Percentiles rank a stretch among this genome's conserved stretches.
These are phyloP conservation scores for Calocybe indica DNA, from an alignment of 768 basidiomycete species.

Conservation along the genomic window DNA sequence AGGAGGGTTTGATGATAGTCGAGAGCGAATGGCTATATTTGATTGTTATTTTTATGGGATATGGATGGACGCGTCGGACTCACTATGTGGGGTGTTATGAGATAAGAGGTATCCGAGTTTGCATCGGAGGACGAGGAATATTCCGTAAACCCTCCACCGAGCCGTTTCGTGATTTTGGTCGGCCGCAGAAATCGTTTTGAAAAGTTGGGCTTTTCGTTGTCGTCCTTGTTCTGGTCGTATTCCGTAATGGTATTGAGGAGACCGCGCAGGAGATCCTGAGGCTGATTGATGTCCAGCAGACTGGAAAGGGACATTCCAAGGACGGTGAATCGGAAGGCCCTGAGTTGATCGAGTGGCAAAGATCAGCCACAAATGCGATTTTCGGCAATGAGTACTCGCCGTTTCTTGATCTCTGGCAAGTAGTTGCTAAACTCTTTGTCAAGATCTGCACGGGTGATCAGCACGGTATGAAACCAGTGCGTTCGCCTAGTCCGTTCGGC, in stretches of 20 bases:
- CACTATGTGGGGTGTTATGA: slow-evolving; percentile 72
- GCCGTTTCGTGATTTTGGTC: slow-evolving; percentile 46
- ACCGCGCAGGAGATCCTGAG: slow-evolving; percentile 74
- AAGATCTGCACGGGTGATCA: slow-evolving; percentile 69
- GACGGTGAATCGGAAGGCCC: slow-evolving; percentile 77
- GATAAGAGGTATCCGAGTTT: slow-evolving; percentile 58
- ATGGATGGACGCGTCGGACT: slow-evolving; percentile 16
- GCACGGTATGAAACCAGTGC: slow-evolving; percentile 87
- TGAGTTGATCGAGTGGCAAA: slow-evolving; percentile 19
- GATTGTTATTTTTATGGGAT: not conserved
- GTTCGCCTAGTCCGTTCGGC: slow-evolving; percentile 43
- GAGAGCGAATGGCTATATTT: slow-evolving; percentile 73
- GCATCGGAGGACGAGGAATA: slow-evolving; percentile 52
- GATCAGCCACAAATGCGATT: not conserved
- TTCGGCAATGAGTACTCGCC: slow-evolving; percentile 36
- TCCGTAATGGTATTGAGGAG: slow-evolving; percentile 67
- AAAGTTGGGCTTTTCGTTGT: slow-evolving; percentile 63
- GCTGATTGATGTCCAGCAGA: slow-evolving; percentile 74
- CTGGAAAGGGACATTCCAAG: slow-evolving; percentile 84
- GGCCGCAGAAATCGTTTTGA: slow-evolving; percentile 30
- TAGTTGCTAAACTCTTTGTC: slow-evolving; percentile 73
- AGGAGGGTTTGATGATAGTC: slow-evolving; percentile 89
- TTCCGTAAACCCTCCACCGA: slow-evolving; percentile 49
- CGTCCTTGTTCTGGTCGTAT: slow-evolving; percentile 75
- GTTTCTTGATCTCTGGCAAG: slow-evolving; percentile 71